Evolutionary conservation across 352 stramenopile genomes (phyloP).

Genomic region (Phytopythium boreale): DNA sequence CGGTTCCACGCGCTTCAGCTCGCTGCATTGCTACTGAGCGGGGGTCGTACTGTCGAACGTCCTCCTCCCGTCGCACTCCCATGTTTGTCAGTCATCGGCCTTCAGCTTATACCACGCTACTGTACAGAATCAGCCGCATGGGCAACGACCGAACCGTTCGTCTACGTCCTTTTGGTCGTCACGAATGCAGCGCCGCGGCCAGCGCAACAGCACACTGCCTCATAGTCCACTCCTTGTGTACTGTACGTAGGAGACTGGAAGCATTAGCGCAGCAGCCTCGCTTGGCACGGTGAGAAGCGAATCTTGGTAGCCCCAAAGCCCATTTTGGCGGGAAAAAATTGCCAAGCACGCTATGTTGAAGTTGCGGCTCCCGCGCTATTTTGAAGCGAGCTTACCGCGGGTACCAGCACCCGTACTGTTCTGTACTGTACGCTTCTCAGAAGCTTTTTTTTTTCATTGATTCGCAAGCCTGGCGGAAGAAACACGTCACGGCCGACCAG

Average conservation of each 20-base stretch:
- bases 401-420: neutral
- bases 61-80: neutral
- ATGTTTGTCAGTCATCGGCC: neutral
- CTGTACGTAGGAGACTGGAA: no score
- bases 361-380: neutral
- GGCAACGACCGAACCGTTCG: no score
- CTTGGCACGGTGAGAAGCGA: neutral
- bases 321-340: neutral
- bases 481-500: neutral
- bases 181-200: neutral
- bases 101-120: neutral
- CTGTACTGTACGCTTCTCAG: no score
- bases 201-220: neutral
- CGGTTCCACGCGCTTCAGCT: neutral
- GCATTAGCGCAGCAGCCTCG: no score
- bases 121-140: neutral
- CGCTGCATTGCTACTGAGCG: neutral
- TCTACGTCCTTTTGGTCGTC: neutral
- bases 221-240: neutral
- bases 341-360: neutral
- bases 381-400: neutral
- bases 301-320: neutral
- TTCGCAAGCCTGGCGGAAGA: neutral
- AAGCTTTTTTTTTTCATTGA: neutral
- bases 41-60: neutral